Evolutionary conservation across 495 filamentous ascomycete species (phyloP), one percentile per base, ranked within the genome.

Genomic region (Lentithecium fluviatile): DNA sequence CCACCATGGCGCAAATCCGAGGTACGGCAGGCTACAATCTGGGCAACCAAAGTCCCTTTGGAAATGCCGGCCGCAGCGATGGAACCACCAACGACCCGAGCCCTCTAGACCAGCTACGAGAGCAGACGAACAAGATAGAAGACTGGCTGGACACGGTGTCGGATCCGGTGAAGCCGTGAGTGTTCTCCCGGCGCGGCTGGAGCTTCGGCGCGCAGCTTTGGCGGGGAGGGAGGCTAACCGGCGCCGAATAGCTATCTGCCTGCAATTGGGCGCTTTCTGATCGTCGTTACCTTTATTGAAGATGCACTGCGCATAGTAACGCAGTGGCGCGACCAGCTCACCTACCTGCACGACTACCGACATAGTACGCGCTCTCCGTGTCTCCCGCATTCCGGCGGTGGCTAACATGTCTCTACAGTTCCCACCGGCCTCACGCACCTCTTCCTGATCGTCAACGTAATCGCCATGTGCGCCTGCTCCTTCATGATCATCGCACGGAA

Each of bases 51-150:
- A 68, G 71, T 57, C 65, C 71, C 66, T 66, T 78, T 68, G 66
- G 75, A 11, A 82, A 79, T 29, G 80, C 84, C 46, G 77, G 81
- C 68, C 76, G 83, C 71, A 78, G 78, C 71, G 81, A 83, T 68
- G 79, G 82, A 60, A 78, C 82, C 58, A 78, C 83, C 56, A 83
- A 78, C 75, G 89, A 94, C 67, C 86, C 89, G 26, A 93, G 89
- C 77, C 88, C 94, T 48, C 84, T 98, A 47, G 95, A 96, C 73
- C 81, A 88, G 45, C 93, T 98, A 67, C 83, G 94, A 50, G 86
- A 90, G 75, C 91, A 97, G 74, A 97, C 94, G 29, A 95, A 87
- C 83, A 97, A 96, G 81, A 95, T 98, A 65, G 94, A 98, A 77
- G 94, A 98, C 72, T 80, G 89, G 76, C 74, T 98, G 72, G 94